A percentile compares a stretch with the other conserved stretches of the same genome.
phyloP scores from a whole-genome alignment of 1,139 yeast species.

The Geotrichum cucujoidarum region DNA sequence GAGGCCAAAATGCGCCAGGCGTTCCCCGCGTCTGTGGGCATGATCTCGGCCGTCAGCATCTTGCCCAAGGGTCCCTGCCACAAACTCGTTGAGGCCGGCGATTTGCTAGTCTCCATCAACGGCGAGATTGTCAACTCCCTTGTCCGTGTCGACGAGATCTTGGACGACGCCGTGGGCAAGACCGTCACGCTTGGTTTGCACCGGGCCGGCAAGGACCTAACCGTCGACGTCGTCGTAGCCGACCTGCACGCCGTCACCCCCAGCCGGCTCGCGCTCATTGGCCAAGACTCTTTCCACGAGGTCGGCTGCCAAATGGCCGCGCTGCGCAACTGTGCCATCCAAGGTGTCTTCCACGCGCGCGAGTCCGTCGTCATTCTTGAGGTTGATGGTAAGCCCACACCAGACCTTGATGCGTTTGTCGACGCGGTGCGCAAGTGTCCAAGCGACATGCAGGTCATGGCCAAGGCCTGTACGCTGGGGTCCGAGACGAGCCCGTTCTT shows the following conservation, averaged over 20 bases:
- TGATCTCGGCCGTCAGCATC: conserved; percentile 77
- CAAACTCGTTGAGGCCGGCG: conserved; percentile 73
- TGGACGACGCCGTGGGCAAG: conserved; percentile 66
- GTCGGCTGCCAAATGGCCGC: conserved; percentile 87
- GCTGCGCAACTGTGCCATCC: conserved; percentile 73
- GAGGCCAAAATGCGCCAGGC: conserved; percentile 62
- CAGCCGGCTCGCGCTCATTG: conserved; percentile 69
- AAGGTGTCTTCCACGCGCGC: conserved; percentile 76
- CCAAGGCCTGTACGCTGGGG: conserved; percentile 46
- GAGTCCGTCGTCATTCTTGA: conserved; percentile 64
- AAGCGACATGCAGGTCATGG: conserved; percentile 73
- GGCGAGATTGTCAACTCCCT: conserved; percentile 63
- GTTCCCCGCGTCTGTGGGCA: conserved; percentile 74
- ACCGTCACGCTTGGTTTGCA: conserved; percentile 58
- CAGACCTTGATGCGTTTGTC: conserved; percentile 66
- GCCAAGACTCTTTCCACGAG: conserved; percentile 83
- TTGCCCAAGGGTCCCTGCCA: conserved; percentile 88
- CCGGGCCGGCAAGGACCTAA: conserved; percentile 63
- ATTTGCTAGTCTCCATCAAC: conserved; percentile 69
- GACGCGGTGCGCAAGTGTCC: conserved; percentile 75
- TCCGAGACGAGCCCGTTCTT: neutral
- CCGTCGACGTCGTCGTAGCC: conserved; percentile 53
- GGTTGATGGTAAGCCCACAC: conserved; percentile 74
- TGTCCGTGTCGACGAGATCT: conserved; percentile 75
- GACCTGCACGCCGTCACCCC: conserved; percentile 83